Conservation (phyloP, 495 filamentous ascomycete genomes). For the Lichenothelia convexa region DNA sequence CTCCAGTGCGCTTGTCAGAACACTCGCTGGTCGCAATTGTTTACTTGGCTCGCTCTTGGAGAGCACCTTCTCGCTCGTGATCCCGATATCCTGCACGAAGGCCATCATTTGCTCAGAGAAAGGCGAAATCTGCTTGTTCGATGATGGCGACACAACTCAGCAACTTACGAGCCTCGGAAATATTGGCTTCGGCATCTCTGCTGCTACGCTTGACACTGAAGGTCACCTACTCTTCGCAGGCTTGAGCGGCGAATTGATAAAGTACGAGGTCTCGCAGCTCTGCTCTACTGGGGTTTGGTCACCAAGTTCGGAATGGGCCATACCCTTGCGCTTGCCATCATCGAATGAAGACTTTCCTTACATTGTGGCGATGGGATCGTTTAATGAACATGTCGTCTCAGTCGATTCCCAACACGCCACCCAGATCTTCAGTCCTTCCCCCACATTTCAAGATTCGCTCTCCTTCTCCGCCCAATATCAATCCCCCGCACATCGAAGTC, state of each 20-base stretch:
- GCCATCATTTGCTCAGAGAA: slow-evolving; percentile 55
- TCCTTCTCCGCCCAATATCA: too few species aligned
- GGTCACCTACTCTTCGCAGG: background rate
- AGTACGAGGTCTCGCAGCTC: background rate
- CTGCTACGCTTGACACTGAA: slow-evolving; percentile 8
- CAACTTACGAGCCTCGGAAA: slow-evolving; percentile 45
- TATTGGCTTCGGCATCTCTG: slow-evolving; percentile 42
- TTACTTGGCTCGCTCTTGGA: slow-evolving; percentile 63
- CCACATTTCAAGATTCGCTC: slow-evolving; percentile 17
- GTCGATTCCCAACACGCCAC: slow-evolving; percentile 59
- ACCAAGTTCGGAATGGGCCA: too few species aligned
- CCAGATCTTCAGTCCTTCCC: slow-evolving; percentile 20
- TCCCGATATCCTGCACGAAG: slow-evolving; percentile 44
- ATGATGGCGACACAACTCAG: slow-evolving; percentile 53
- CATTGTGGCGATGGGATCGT: slow-evolving; percentile 45
- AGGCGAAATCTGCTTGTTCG: slow-evolving; percentile 59
- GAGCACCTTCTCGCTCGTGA: slow-evolving; percentile 62
- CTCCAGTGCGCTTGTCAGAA: slow-evolving; percentile 14
- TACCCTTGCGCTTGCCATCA: too few species aligned
- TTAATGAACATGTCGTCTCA: slow-evolving; percentile 41
- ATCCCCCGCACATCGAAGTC: slow-evolving; percentile 57
- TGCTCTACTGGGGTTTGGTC: background rate
- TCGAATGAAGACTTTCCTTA: slow-evolving; percentile 1
- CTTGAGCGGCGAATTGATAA: background rate
- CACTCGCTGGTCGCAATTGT: slow-evolving; percentile 41